A percentile compares a stretch with the other conserved stretches of the same genome.
phyloP scores from a whole-genome alignment of 805 yeast genomes.

The Kuraishia capsulata region DNA sequence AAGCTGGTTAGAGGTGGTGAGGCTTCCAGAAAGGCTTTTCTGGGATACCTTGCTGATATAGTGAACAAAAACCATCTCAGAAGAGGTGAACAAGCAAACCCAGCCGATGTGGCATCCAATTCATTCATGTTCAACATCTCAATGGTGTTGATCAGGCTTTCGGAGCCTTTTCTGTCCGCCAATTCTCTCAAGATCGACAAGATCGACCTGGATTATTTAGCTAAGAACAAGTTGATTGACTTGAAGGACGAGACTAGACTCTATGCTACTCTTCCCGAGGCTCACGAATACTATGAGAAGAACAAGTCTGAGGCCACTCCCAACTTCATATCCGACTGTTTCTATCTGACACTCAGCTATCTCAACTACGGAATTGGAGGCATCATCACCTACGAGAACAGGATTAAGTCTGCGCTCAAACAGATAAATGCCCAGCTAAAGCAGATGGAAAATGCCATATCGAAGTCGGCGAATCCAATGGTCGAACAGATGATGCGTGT shows the following conservation, averaged over 20 bases:
- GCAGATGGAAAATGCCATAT: constrained; percentile 31
- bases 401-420: constrained; percentile 38
- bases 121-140: constrained; percentile 77
- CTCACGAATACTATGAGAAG: constrained; percentile 43
- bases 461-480: constrained; percentile 16
- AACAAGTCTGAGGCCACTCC: constrained; percentile 25
- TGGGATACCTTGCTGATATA: constrained; percentile 62
- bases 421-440: constrained; percentile 47
- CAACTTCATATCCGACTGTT: constrained; percentile 89
- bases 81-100: constrained; percentile 75
- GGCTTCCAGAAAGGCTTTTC: constrained; percentile 50
- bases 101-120: constrained; percentile 59
- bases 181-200: constrained; percentile 60
- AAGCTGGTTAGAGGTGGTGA: constrained; percentile 68
- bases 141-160: constrained; percentile 55
- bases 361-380: constrained; percentile 90
- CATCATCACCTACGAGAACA: constrained; percentile 44
- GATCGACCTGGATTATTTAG: constrained; percentile 66
- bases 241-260: constrained; percentile 76
- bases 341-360: constrained; percentile 69
- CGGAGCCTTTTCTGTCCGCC: constrained; percentile 73
- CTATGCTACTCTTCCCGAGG: constrained; percentile 66
- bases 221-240: constrained; percentile 46
- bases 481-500: constrained; percentile 17
- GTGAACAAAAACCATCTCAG: constrained; percentile 82